Base-by-base conservation (phyloP, 75 land plant genomes). In the Selaginella tamariscina region DNA sequence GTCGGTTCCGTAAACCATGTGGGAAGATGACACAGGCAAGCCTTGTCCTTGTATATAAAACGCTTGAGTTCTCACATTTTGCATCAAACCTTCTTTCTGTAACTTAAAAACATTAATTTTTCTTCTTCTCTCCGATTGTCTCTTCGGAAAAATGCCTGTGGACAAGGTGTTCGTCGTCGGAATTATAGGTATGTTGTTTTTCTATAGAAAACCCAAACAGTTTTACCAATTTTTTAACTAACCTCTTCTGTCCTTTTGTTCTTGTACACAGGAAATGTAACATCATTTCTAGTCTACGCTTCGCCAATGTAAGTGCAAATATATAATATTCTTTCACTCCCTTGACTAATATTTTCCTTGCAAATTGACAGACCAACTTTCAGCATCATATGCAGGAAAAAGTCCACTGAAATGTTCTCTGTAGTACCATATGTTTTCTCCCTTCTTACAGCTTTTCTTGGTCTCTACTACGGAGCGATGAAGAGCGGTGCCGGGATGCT, bases 361-460 rank as follows among this genome's bases (percentile, higher is more conserved):
- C 33, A 24, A 33, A 20, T 30, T 30, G 1, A 15, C 83, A 84
- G 86, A 67, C 79, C 84, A 55, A 84, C 86, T 27, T 84, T 84
- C 27, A 67, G 69, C 22, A 22, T 74, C 39, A 65, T 84, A 0
- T 79, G 65, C 73, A 68, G 54, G 64, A 77, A 72, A 31, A 82
- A 78, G 57, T 79, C 86, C 23, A 79, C 86, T 0, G 77, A 82
- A 28, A 71, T 79, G 0, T 84, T 79, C 60, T 77, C 83, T 8
- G 68, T 81, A 5, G 32, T 82, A 33, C 86, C 86, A 1, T 84
- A 84, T 63, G 31, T 76, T 0, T 73, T 72, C 13, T 75, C 82
- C 9, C 67, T 84, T 0, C 70, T 84, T 65, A 78, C 79, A 63
- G 70, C 84, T 2, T 56, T 68, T 71, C 67, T 79, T 15, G 78